Evolutionary conservation across 177 flowering plant species (phyloP).

Genomic region (Vitis hybrid): DNA sequence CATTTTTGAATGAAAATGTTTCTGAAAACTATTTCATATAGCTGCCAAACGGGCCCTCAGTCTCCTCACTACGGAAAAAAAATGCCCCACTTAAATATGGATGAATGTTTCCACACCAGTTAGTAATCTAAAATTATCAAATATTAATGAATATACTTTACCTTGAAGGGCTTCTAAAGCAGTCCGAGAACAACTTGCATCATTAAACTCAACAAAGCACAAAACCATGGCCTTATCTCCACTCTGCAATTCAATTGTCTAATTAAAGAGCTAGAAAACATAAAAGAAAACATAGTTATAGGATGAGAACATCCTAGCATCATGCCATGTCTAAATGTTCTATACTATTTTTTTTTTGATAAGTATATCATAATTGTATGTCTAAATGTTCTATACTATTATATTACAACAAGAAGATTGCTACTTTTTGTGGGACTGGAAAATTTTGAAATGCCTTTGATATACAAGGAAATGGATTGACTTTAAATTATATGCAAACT

Average conservation of each 20-base stretch:
- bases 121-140: background rate
- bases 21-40: too few species aligned
- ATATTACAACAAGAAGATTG: background rate
- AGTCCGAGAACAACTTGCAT: constrained; percentile 67
- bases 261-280: background rate
- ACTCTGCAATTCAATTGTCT: constrained; percentile 36
- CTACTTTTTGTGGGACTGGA: too few species aligned
- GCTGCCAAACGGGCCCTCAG: too few species aligned
- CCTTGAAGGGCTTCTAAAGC: constrained; percentile 87
- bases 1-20: too few species aligned
- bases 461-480: too few species aligned
- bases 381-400: background rate
- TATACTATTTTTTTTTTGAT: background rate
- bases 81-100: too few species aligned
- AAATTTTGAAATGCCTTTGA: too few species aligned
- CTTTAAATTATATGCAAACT: too few species aligned
- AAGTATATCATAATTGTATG: too few species aligned
- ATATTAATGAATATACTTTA: constrained; percentile 3
- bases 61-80: too few species aligned
- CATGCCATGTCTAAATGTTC: background rate
- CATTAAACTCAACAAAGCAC: constrained; percentile 81
- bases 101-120: too few species aligned
- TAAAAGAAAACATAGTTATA: background rate
- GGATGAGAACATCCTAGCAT: background rate
- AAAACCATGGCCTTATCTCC: constrained; percentile 70